Evolutionary conservation across 257 asterid genomes (phyloP).

Genomic region (Fraxinus excelsior): DNA sequence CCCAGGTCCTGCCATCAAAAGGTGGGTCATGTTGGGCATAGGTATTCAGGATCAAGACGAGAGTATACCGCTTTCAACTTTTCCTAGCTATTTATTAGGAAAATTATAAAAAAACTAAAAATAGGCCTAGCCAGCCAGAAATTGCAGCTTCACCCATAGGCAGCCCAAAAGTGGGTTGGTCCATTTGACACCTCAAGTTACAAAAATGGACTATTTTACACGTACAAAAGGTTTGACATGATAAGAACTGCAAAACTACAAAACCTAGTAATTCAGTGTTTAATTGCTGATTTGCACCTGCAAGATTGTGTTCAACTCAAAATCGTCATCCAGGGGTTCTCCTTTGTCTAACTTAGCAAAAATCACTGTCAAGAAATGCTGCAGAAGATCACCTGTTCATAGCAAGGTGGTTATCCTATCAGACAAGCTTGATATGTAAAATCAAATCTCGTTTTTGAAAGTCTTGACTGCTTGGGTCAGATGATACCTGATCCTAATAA

Average conservation of each 20-base stretch:
- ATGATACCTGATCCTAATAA: conserved; percentile 90
- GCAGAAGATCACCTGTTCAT: conserved; percentile 86
- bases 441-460: neutral
- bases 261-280: conserved; percentile 17
- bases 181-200: neutral
- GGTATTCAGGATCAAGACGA: too few relatives aligned
- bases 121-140: neutral
- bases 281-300: conserved; percentile 52
- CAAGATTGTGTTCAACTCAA: conserved; percentile 88
- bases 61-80: neutral
- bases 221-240: conserved; percentile 11
- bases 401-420: conserved; percentile 22
- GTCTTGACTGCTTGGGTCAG: conserved; percentile 11
- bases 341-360: conserved; percentile 92
- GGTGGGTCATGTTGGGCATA: neutral
- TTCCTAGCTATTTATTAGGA: neutral
- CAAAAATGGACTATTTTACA: conserved; percentile 13
- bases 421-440: neutral
- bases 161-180: neutral
- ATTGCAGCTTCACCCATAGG: neutral
- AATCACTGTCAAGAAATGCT: conserved; percentile 82
- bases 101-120: neutral
- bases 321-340: conserved; percentile 85
- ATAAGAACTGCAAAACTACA: conserved; percentile 4
- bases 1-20: neutral